Percentiles rank a stretch among this genome's conserved stretches.
Conservation (phyloP, 1,139 yeast species). For the Suhomyces yuchorum region DNA sequence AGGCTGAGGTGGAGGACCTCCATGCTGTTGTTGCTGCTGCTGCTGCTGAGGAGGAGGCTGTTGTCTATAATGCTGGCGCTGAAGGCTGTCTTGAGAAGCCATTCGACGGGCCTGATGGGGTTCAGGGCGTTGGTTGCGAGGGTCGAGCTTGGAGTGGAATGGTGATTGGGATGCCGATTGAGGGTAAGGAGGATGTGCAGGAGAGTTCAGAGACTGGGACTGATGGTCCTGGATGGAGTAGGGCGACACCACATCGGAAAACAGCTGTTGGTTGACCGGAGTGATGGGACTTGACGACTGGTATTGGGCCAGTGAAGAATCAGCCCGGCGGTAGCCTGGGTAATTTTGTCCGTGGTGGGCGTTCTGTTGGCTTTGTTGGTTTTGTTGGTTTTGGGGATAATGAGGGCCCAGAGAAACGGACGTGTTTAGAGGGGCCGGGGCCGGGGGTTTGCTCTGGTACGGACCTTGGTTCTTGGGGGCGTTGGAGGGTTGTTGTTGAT, state of each 20-base stretch:
- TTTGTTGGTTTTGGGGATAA: conserved; percentile 2
- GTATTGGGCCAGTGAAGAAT: neutral
- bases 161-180: neutral
- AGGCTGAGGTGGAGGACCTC: neutral
- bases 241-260: conserved; percentile 13
- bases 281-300: conserved; percentile 9
- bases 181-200: neutral
- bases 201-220: neutral
- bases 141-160: neutral
- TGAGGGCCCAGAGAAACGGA: neutral
- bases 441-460: conserved; percentile 9
- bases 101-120: conserved; percentile 1
- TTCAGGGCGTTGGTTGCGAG: neutral
- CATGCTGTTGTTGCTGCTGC: neutral
- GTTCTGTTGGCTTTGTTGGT: conserved; percentile 6
- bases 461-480: conserved; percentile 10
- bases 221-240: conserved; percentile 17
- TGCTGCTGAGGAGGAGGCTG: neutral
- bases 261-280: conserved; percentile 16
- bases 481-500: conserved; percentile 5
- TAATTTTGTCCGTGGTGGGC: neutral
- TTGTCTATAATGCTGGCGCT: neutral
- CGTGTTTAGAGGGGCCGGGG: neutral
- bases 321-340: neutral
- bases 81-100: conserved; percentile 3